Conservation (phyloP, 768 basidiomycete genomes). For the Hygrocybe coccinea region DNA sequence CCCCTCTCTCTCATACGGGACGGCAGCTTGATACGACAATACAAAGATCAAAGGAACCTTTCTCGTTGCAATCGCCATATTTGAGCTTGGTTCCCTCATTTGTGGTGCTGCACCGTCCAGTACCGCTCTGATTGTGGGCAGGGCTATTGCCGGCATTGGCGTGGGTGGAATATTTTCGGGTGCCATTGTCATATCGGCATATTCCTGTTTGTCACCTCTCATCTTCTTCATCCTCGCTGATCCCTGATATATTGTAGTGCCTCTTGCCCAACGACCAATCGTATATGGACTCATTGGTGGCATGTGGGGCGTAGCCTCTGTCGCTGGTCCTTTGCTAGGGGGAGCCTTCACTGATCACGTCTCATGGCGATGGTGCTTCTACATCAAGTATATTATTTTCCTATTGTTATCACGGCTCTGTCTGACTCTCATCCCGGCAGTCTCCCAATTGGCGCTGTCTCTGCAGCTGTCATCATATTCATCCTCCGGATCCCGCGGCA, state of each 20-base stretch:
- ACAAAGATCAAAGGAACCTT: conserved; percentile 4
- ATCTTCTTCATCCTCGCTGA: conserved; percentile 14
- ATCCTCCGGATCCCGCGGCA: conserved; percentile 12
- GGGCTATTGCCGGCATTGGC: conserved; percentile 4
- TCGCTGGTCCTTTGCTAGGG: conserved; percentile 32
- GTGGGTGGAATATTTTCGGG: conserved; percentile 9
- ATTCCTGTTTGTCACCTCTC: conserved; percentile 18
- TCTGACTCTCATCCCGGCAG: conserved; percentile 12
- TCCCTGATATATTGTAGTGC: conserved; percentile 16
- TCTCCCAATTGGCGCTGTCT: conserved; percentile 12
- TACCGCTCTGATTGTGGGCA: background rate
- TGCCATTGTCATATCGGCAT: conserved; percentile 21
- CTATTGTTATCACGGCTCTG: background rate
- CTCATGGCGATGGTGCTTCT: conserved; percentile 27
- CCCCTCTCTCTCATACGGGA: background rate
- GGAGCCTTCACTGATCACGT: conserved; percentile 30
- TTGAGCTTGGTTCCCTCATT: conserved; percentile 4
- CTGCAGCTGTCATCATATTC: conserved; percentile 16
- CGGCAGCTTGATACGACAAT: background rate
- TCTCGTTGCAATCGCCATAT: background rate
- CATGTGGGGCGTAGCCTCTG: conserved; percentile 35
- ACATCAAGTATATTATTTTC: conserved; percentile 15
- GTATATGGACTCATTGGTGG: conserved; percentile 20
- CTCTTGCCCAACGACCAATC: conserved; percentile 21
- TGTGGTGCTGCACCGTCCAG: conserved; percentile 4